Base-by-base conservation (phyloP, 2,329 filamentous ascomycete genomes). In the Cytospora piceicola region DNA sequence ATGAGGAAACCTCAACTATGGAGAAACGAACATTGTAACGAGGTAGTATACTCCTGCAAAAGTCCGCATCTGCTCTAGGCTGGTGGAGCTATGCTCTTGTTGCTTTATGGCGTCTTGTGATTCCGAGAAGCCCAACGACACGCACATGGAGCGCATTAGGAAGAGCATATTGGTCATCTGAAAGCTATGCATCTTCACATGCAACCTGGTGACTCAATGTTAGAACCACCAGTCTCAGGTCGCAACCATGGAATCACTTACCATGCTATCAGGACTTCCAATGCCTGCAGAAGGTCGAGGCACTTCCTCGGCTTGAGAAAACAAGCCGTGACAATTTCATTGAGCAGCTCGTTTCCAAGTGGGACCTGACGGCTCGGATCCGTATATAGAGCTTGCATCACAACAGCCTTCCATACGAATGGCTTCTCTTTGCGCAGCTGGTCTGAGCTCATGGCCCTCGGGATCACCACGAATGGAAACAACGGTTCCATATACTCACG, bases 41-140 rank as follows among this genome's bases (percentile, higher is more conserved):
- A 84, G 69, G 63, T 84, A 85, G 65, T 83, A 85, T 4, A 80
- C 81, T 2, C 81, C 82, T 0, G 77, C 77, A 70, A 81, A 83
- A 0, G 81, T 80, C 54, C 83, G 76, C 73, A 83, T 78, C 55
- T 78, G 72, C 63, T 84, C 80, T 12, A 83, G 68, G 27, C 73
- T 74, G 22, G 66, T 66, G 7, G 72, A 69, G 4, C 64, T 64
- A 20, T 71, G 69, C 22, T 74, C 75, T 32, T 69, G 71, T 17
- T 70, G 61, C 22, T 64, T 66, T 17, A 62, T 61, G 3, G 58
- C 63, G 27, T 65, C 68, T 49, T 72, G 70, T 0, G 72, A 69
- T 57, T 80, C 75, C 56, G 72, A 70, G 68, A 78, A 76, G 11
- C 76, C 77, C 12, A 83, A 71, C 46, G 76, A 79, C 4, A 80